Evolutionary conservation across 1,284 basidiomycete genomes (phyloP).

Genomic region (Macrocybe sp.): DNA sequence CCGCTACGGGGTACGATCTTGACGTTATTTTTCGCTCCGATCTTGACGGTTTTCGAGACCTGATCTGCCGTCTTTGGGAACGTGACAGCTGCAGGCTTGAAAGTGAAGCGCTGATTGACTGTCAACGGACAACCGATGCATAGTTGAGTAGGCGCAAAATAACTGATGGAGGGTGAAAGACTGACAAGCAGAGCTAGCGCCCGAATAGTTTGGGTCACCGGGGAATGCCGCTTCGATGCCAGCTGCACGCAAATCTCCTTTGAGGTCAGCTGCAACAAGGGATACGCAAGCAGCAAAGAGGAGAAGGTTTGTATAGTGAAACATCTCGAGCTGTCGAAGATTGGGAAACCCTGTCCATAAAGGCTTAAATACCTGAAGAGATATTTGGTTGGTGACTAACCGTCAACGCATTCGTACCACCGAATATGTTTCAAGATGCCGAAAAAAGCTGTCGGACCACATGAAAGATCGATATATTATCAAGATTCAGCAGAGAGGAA

Average conservation of each 20-base stretch:
- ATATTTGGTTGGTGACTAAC: no score
- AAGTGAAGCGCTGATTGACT: slow-evolving; percentile 1
- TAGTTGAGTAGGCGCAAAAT: not conserved
- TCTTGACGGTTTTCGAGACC: not conserved
- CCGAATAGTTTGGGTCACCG: not conserved
- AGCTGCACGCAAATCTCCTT: not conserved
- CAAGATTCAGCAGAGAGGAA: no score
- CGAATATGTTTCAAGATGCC: no score
- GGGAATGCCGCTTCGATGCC: not conserved
- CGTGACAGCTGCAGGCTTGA: slow-evolving; percentile 1
- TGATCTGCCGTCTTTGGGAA: not conserved
- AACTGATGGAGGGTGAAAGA: not conserved
- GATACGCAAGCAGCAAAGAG: no score
- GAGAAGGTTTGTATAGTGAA: no score
- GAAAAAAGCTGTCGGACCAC: no score
- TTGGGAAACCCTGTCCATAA: no score
- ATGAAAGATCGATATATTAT: no score
- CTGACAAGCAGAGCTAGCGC: not conserved
- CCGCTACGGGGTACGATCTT: not conserved
- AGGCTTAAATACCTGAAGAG: no score
- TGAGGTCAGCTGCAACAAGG: not conserved
- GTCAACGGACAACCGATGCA: not conserved
- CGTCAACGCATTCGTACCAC: no score
- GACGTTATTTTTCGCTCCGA: not conserved
- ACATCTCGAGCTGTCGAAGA: no score